Evolutionary conservation across 169 alveolate species (phyloP).

Genomic region (Plasmodium gallinaceum): DNA sequence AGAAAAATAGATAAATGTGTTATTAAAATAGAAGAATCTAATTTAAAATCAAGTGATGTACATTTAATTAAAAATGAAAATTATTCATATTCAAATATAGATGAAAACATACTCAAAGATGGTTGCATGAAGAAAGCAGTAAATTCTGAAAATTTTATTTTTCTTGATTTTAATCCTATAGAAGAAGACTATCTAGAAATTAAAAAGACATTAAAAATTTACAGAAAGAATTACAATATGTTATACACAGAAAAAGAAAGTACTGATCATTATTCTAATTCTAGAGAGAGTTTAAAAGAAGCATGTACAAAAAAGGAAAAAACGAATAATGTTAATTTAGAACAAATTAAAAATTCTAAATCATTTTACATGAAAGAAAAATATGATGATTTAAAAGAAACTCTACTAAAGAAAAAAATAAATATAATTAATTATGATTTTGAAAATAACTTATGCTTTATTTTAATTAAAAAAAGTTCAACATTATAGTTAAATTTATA

Average conservation of each 20-base stretch:
- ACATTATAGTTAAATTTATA: constrained; percentile 7
- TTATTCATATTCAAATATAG: not conserved
- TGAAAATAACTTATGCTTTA: constrained; percentile 34
- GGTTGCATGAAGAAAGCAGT: not conserved
- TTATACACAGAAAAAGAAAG: not conserved
- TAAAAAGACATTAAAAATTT: constrained; percentile 10
- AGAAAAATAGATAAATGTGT: not conserved
- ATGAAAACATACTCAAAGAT: not conserved
- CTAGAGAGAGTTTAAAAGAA: constrained; percentile 5
- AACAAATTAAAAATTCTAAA: not conserved
- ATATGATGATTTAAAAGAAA: constrained; percentile 25
- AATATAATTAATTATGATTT: constrained; percentile 34
- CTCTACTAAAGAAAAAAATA: constrained; percentile 4
- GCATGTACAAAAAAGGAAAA: constrained; percentile 14
- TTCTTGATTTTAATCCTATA: constrained; percentile 39
- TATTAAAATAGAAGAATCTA: not conserved
- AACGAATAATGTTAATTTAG: not conserved
- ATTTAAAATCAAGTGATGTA: not conserved
- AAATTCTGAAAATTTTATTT: constrained; percentile 16
- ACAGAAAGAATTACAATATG: not conserved
- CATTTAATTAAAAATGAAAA: not conserved
- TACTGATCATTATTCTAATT: not conserved
- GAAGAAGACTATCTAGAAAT: constrained; percentile 30
- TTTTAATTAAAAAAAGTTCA: constrained; percentile 7
- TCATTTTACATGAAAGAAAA: not conserved